These are phyloP conservation scores for Cladosporium sp. DNA, from an alignment of 2,329 filamentous ascomycete genomes.

Conservation along the genomic window DNA sequence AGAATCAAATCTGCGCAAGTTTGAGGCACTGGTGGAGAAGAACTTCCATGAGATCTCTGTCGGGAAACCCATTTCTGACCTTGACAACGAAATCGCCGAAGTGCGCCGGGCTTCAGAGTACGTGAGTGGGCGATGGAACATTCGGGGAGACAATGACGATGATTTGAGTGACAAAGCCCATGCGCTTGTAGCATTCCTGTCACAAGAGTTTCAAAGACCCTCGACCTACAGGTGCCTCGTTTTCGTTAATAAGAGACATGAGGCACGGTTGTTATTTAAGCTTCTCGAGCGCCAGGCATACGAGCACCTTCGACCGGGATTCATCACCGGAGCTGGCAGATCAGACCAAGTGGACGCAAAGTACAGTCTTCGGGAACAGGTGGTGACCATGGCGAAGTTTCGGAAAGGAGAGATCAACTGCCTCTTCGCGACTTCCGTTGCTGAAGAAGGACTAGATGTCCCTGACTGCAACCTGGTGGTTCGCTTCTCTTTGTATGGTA, in stretches of 20 bases:
- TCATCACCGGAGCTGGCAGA: conserved; percentile 63
- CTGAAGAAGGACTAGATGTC: conserved; percentile 67
- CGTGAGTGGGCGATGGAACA: conserved; percentile 25
- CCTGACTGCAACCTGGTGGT: conserved; percentile 68
- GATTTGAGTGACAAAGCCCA: conserved; percentile 74
- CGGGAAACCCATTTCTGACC: conserved; percentile 37
- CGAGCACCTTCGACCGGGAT: conserved; percentile 60
- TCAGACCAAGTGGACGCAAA: conserved; percentile 52
- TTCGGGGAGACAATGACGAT: conserved; percentile 19
- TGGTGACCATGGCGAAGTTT: conserved; percentile 69
- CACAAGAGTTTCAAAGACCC: conserved; percentile 61
- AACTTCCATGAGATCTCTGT: conserved; percentile 39
- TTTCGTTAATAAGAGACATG: conserved; percentile 79
- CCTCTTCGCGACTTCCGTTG: conserved; percentile 65
- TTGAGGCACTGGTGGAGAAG: conserved; percentile 30
- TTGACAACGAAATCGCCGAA: conserved; percentile 57
- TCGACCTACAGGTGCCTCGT: conserved; percentile 74
- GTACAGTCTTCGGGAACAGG: conserved; percentile 72
- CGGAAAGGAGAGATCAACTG: conserved; percentile 61
- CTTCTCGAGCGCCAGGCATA: conserved; percentile 64
- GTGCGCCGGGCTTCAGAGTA: conserved; percentile 60
- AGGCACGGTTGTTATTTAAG: conserved; percentile 71
- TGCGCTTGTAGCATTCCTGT: conserved; percentile 62
- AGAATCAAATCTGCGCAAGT: conserved; percentile 26
- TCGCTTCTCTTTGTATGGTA: conserved; percentile 83